A percentile compares a stretch with the other conserved stretches of the same genome.
phyloP scores from a whole-genome alignment of 352 stramenopile genomes.

The Hyaloperonospora brassicae region DNA sequence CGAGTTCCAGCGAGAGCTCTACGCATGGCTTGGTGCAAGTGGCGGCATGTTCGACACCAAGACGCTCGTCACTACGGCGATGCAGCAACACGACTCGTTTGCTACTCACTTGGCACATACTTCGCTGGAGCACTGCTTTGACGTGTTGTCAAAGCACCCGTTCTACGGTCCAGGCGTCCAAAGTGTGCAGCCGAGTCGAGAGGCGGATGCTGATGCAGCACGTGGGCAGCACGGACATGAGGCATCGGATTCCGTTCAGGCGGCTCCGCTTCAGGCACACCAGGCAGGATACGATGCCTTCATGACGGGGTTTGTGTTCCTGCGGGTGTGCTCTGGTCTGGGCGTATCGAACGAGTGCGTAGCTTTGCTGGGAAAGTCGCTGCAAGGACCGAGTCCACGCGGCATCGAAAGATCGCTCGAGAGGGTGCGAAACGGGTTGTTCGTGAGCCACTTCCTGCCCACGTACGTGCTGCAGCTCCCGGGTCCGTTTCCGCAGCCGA shows the following conservation, averaged over 20 bases:
- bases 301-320: conserved; percentile 73
- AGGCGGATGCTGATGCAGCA: conserved; percentile 3
- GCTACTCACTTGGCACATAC: conserved; percentile 51
- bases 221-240: conserved; percentile 6
- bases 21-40: conserved; percentile 36
- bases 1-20: conserved; percentile 48
- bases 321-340: conserved; percentile 52
- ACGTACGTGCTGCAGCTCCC: conserved; percentile 36
- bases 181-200: conserved; percentile 15
- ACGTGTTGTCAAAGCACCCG: conserved; percentile 47
- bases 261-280: conserved; percentile 37
- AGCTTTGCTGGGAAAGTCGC: conserved; percentile 18
- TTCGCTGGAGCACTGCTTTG: conserved; percentile 54
- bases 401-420: conserved; percentile 18
- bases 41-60: conserved; percentile 68
- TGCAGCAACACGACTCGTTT: conserved; percentile 57
- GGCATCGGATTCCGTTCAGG: conserved; percentile 10
- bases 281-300: conserved; percentile 74
- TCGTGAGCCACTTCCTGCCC: conserved; percentile 60
- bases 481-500: conserved; percentile 36
- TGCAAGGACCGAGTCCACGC: not conserved
- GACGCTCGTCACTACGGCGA: conserved; percentile 51
- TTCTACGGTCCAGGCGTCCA: conserved; percentile 55
- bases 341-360: conserved; percentile 51
- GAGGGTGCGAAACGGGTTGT: conserved; percentile 36